Evolutionary conservation across 257 asterid genomes (phyloP), one percentile per base, ranked within the genome.

Genomic region (Penstemon davidsonii): DNA sequence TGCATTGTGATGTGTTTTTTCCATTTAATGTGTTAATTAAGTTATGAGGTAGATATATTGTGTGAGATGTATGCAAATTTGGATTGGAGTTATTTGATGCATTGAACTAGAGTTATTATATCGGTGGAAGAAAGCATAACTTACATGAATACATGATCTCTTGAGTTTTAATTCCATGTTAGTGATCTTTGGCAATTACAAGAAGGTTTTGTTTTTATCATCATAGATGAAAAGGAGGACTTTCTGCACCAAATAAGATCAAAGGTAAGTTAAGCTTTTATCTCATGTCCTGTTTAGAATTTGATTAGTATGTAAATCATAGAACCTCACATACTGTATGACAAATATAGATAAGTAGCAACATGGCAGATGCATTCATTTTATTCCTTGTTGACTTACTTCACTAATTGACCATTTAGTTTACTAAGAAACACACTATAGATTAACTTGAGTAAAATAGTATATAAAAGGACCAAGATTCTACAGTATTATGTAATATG

Each of bases 231-330:
- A 76, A 88, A 85, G 73, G 87, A 81, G 15, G 97, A 90, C 75
- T 94, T 94, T 66, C 87, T 94, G 75, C 95, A 87, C 67, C 99
- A 94, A 86, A 94, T 94, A 71, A 84, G 97, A 84, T 72, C 87
- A 60, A 94, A 87, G 78, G 99, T 94, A 67, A 88, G 92, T 75
- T 68, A n/a, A 19, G 40, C 25, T 53, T 55, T 40, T 62, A 25
- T 60, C 37, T 40, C 18, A 15, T n/a, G 46, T 43, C 8, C 18
- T 33, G 2, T 7, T 8, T 56, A n/a, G 12, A 50, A 4, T 11
- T 13, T 52, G 60, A 51, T 15, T 8, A 4, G 6, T 54, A 5
- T 58, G 56, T 53, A 7, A 57, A 18, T 15, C 6, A 43, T 37
- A 19, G 66, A 13, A 40, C 41, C 25, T 33, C 25, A 65, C 72